A percentile compares a stretch with the other conserved stretches of the same genome.
Conservation (phyloP, 192 early-diverging fungal species). For the Phycomyces blakesleeanus region DNA sequence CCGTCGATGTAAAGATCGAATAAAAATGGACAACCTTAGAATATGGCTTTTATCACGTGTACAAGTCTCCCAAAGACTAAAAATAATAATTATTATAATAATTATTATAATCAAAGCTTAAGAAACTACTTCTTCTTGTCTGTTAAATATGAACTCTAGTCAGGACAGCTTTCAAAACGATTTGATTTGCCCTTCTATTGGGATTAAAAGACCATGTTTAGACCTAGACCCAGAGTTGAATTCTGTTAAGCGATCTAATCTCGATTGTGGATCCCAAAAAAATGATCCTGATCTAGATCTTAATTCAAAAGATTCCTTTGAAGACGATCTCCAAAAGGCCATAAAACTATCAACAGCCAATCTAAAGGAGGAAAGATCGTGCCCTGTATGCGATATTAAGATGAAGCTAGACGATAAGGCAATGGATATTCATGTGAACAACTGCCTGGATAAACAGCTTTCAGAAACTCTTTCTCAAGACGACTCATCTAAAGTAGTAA, state of each 20-base stretch:
- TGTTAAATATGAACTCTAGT: no score
- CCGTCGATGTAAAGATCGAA: no score
- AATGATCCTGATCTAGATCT: neutral
- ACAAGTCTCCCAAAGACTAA: no score
- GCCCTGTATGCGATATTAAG: neutral
- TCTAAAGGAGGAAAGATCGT: neutral
- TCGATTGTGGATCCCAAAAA: neutral
- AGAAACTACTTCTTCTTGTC: no score
- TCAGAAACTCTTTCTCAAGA: neutral
- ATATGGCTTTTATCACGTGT: no score
- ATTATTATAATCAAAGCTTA: no score
- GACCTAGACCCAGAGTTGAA: neutral
- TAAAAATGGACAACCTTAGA: no score
- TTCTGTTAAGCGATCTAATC: neutral
- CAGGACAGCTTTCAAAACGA: no score
- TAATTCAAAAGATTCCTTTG: neutral
- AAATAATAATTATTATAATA: no score
- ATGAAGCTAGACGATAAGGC: slow-evolving; percentile 4
- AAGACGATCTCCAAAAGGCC: neutral
- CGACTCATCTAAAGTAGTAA: neutral
- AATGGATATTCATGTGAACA: slow-evolving; percentile 13
- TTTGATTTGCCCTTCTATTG: no score
- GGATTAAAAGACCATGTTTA: neutral
- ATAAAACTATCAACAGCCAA: neutral
- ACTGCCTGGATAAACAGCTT: slow-evolving; percentile 6